Conservation (phyloP, 331 rosid species). For the Quercus tomentella region DNA sequence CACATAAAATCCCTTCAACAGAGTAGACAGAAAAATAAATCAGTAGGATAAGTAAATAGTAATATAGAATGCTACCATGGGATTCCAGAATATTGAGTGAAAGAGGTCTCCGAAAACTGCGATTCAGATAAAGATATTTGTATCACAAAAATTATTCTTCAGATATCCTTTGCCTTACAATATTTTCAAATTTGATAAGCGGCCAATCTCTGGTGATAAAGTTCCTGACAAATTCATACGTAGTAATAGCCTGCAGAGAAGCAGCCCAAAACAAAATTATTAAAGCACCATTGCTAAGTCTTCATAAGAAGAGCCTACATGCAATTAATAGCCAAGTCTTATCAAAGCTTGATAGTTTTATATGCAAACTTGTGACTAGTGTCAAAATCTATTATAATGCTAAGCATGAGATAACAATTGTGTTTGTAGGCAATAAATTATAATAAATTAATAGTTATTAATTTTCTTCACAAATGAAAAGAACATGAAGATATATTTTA, state of each 20-base stretch:
- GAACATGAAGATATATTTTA: not conserved
- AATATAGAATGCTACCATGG: slow-evolving; percentile 12
- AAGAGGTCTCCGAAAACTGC: slow-evolving; percentile 5
- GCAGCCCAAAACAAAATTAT: slow-evolving; percentile 7
- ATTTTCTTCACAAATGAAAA: not conserved
- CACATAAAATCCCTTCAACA: slow-evolving; percentile 88
- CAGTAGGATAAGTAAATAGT: slow-evolving; percentile 23
- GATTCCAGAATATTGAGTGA: slow-evolving; percentile 2
- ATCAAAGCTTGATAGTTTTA: slow-evolving; percentile 16
- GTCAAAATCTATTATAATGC: not conserved
- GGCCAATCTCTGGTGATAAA: slow-evolving; percentile 79
- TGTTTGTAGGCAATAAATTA: not conserved
- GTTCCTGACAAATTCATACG: slow-evolving; percentile 55
- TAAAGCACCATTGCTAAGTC: not conserved
- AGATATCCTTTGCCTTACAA: slow-evolving; percentile 45
- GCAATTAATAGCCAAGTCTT: not conserved
- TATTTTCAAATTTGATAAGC: slow-evolving; percentile 46
- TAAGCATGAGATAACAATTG: not conserved
- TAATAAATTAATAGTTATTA: not conserved
- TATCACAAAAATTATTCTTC: not conserved
- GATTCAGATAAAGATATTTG: not conserved
- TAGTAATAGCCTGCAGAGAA: slow-evolving; percentile 63
- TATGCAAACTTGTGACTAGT: not conserved
- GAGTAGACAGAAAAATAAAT: slow-evolving; percentile 22
- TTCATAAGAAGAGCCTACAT: slow-evolving; percentile 5